Evolutionary conservation across 768 basidiomycete species (phyloP).

Genomic region (Crepidotus variabilis): DNA sequence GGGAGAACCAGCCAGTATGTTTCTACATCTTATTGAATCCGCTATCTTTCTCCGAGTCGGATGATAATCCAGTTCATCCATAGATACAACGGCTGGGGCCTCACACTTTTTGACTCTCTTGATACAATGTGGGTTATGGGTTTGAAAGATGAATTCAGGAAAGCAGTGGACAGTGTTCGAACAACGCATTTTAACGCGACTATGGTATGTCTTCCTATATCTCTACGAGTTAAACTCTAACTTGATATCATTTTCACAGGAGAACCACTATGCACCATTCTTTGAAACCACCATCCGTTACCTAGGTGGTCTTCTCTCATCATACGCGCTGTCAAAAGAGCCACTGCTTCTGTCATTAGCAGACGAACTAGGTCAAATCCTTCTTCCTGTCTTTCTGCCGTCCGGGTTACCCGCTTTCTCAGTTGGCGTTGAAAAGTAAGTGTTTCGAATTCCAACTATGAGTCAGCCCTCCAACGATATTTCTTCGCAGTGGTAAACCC

Average conservation of each 20-base stretch:
- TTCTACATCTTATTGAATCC: neutral
- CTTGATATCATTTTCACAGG: conserved; percentile 3
- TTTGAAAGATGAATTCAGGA: conserved; percentile 62
- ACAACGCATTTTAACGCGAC: conserved; percentile 37
- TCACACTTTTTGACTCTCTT: conserved; percentile 72
- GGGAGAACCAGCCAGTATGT: conserved; percentile 46
- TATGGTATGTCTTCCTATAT: conserved; percentile 18
- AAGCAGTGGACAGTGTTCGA: conserved; percentile 48
- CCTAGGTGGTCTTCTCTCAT: conserved; percentile 73
- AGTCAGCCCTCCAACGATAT: neutral
- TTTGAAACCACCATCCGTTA: conserved; percentile 78
- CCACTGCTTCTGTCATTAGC: conserved; percentile 56
- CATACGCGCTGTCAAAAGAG: conserved; percentile 70
- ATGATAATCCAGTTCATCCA: conserved; percentile 34
- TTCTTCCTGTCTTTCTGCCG: conserved; percentile 64
- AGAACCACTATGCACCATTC: conserved; percentile 42
- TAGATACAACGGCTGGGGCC: conserved; percentile 45
- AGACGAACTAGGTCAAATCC: conserved; percentile 58
- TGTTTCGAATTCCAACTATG: neutral
- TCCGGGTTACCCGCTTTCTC: conserved; percentile 62
- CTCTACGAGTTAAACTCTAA: neutral
- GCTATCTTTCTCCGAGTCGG: neutral
- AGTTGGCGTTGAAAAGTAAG: conserved; percentile 52
- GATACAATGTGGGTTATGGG: conserved; percentile 84
- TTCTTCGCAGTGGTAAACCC: conserved; percentile 19